Percentiles rank a stretch among this genome's conserved stretches.
phyloP scores from a whole-genome alignment of 331 rosid genomes.

The Arachis monticola region DNA sequence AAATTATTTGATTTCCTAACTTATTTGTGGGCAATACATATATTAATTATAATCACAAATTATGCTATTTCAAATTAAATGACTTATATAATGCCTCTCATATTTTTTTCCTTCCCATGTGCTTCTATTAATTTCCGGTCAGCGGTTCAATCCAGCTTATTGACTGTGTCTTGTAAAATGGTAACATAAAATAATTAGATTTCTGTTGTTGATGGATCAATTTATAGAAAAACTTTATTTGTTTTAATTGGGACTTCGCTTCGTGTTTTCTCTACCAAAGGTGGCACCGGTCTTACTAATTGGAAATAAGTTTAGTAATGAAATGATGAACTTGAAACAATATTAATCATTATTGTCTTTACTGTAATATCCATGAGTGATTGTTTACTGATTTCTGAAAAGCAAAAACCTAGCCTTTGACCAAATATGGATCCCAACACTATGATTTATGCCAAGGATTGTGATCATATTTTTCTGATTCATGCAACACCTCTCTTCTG shows the following conservation, averaged over 20 bases:
- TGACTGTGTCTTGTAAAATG: conserved; percentile 2
- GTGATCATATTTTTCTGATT: too few relatives aligned
- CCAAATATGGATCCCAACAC: too few relatives aligned
- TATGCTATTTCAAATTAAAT: too few relatives aligned
- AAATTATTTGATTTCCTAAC: too few relatives aligned
- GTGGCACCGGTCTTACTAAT: background rate
- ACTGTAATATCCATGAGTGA: background rate
- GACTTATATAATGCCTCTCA: too few relatives aligned
- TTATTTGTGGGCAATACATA: too few relatives aligned
- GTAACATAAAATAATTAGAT: background rate
- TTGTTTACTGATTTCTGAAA: background rate
- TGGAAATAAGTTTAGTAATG: conserved; percentile 7
- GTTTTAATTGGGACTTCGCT: background rate
- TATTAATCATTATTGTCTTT: background rate
- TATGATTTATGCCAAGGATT: too few relatives aligned
- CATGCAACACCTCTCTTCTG: too few relatives aligned
- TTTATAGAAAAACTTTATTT: background rate
- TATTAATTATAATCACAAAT: too few relatives aligned
- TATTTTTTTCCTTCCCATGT: background rate
- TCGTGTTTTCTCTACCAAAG: background rate
- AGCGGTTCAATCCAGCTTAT: background rate
- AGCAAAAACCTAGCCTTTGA: too few relatives aligned
- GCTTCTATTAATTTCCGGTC: background rate
- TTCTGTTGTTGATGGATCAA: background rate
- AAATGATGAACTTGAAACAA: conserved; percentile 2